phyloP scores from a whole-genome alignment of 768 basidiomycete species.

The Leccinum ochraceum region DNA sequence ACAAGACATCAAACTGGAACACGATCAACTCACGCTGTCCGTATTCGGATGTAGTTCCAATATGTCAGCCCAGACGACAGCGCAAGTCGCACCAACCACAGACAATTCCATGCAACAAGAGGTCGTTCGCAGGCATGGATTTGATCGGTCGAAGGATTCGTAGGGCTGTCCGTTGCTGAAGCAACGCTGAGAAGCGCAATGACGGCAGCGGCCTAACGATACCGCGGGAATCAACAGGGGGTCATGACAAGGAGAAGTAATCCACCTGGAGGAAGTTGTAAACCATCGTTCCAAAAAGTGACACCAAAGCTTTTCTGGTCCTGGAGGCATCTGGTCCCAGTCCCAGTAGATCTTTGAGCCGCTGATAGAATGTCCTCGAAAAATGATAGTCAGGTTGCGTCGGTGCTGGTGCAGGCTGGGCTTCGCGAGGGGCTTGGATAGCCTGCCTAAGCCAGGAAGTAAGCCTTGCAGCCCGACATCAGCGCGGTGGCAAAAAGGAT shows the following conservation, averaged over 20 bases:
- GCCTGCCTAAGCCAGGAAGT: conserved; percentile 28
- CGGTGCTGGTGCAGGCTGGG: conserved; percentile 3
- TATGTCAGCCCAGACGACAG: conserved; percentile 50
- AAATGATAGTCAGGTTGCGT: conserved; percentile 9
- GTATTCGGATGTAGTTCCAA: conserved; percentile 53
- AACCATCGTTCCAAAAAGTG: conserved; percentile 49
- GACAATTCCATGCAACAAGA: conserved; percentile 63
- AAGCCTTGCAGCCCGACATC: conserved; percentile 22
- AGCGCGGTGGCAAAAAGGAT: conserved; percentile 18
- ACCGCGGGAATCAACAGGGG: conserved; percentile 5
- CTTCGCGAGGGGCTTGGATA: conserved; percentile 19
- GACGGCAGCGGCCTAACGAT: conserved; percentile 49
- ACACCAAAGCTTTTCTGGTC: conserved; percentile 54
- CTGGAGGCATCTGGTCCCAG: conserved; percentile 52
- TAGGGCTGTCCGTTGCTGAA: conserved; percentile 48
- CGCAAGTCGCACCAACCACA: conserved; percentile 60
- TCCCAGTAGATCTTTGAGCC: conserved; percentile 46
- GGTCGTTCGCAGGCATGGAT: conserved; percentile 66
- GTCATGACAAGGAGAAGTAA: conserved; percentile 2
- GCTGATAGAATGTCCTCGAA: conserved; percentile 22
- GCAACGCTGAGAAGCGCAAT: conserved; percentile 51
- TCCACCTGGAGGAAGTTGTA: conserved; percentile 58
- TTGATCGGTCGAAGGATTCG: conserved; percentile 43
- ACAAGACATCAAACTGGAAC: neutral
- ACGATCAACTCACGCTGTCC: conserved; percentile 31